Percentiles rank a stretch among this genome's conserved stretches.
Evolutionary conservation across 805 yeast genomes (phyloP).

Genomic region (Lipomyces yamadae): DNA sequence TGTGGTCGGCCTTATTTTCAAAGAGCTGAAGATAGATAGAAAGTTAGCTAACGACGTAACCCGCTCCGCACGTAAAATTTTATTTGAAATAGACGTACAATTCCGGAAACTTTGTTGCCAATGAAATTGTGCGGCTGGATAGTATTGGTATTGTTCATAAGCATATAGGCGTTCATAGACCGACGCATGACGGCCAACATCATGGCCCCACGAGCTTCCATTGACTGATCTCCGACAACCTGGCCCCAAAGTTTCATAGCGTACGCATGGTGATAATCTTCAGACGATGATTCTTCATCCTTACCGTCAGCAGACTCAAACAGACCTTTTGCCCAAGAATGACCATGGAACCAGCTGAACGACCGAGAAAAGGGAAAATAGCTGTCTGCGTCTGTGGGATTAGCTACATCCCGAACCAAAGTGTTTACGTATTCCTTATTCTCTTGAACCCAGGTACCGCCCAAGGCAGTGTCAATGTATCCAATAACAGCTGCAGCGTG

Average conservation of each 20-base stretch:
- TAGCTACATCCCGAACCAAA: constrained; percentile 69
- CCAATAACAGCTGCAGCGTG: constrained; percentile 84
- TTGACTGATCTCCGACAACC: constrained; percentile 56
- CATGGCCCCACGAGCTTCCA: constrained; percentile 62
- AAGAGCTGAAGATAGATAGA: constrained; percentile 46
- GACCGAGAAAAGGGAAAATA: constrained; percentile 68
- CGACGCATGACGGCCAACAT: constrained; percentile 61
- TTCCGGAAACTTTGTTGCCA: constrained; percentile 68
- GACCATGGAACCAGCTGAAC: constrained; percentile 76
- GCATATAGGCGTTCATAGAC: constrained; percentile 61
- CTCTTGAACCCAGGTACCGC: constrained; percentile 57
- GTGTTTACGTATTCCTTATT: constrained; percentile 63
- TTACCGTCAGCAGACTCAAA: constrained; percentile 68
- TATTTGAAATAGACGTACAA: constrained; percentile 40
- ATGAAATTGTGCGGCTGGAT: constrained; percentile 58
- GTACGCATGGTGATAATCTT: constrained; percentile 71
- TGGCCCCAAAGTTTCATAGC: constrained; percentile 73
- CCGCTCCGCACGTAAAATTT: not conserved
- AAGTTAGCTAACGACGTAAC: not conserved
- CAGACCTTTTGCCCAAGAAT: constrained; percentile 75
- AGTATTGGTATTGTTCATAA: constrained; percentile 54
- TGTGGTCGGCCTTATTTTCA: constrained; percentile 73
- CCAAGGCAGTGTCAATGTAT: constrained; percentile 59
- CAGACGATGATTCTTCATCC: constrained; percentile 72
- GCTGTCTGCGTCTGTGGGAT: constrained; percentile 58